Conservation (phyloP, 73 alveolate species). For the Tetrahymena thermophila region DNA sequence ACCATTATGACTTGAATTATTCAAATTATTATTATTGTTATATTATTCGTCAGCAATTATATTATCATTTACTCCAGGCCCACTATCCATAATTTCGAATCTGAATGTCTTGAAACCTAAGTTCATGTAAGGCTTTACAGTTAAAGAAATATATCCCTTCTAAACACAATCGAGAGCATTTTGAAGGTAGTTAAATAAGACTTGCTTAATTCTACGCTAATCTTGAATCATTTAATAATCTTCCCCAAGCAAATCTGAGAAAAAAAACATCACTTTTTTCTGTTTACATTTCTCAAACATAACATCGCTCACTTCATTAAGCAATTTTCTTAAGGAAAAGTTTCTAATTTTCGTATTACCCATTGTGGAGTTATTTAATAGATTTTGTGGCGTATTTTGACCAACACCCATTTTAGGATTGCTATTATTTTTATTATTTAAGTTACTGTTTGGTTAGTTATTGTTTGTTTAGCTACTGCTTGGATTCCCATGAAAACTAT, state of each 20-base stretch:
- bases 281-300: neutral
- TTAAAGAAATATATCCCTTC: neutral
- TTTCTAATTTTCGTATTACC: neutral
- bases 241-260: neutral
- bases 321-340: neutral
- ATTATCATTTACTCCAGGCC: neutral
- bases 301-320: neutral
- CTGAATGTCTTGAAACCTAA: neutral
- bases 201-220: neutral
- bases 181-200: neutral
- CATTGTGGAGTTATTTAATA: neutral
- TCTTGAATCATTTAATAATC: neutral
- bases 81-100: neutral
- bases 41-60: neutral
- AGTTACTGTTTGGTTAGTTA: neutral
- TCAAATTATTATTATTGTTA: neutral
- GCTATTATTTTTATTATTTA: neutral
- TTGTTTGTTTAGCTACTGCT: neutral
- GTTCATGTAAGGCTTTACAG: neutral
- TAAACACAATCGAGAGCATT: neutral
- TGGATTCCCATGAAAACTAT: neutral
- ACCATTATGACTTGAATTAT: neutral
- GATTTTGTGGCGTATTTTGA: neutral
- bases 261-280: neutral
- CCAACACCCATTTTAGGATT: neutral